phyloP scores from a whole-genome alignment of 1,284 basidiomycete genomes.

The Marasmius oreades region DNA sequence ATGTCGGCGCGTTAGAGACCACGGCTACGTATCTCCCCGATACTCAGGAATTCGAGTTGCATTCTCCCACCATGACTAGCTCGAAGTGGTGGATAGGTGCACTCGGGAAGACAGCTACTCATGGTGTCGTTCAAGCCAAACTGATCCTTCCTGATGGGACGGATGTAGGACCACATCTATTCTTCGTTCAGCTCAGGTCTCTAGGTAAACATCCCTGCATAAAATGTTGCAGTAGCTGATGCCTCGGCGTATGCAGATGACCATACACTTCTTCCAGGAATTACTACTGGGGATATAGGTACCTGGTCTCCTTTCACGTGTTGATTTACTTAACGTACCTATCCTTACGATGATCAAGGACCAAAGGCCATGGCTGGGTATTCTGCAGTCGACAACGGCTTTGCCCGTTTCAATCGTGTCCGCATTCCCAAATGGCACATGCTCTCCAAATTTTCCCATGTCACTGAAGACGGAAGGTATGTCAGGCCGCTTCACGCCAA shows the following conservation, averaged over 20 bases:
- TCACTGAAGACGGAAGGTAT: constrained; percentile 68
- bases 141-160: constrained; percentile 63
- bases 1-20: constrained; percentile 70
- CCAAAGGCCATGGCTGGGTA: constrained; percentile 61
- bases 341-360: constrained; percentile 35
- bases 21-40: constrained; percentile 72
- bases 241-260: constrained; percentile 37
- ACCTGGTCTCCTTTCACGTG: neutral
- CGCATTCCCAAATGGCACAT: constrained; percentile 74
- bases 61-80: constrained; percentile 39
- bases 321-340: neutral
- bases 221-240: neutral
- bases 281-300: constrained; percentile 77
- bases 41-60: constrained; percentile 24
- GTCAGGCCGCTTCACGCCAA: constrained; percentile 70
- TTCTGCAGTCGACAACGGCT: constrained; percentile 67
- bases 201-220: constrained; percentile 35
- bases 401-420: constrained; percentile 64
- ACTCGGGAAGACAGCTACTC: constrained; percentile 71
- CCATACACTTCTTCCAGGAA: constrained; percentile 60
- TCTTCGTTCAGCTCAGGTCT: constrained; percentile 67
- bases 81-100: constrained; percentile 85
- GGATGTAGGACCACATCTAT: constrained; percentile 74
- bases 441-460: constrained; percentile 72
- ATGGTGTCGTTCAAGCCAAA: constrained; percentile 77